These are phyloP conservation scores for Leucocoprinus sp. DNA, from an alignment of 768 basidiomycete genomes.

Conservation along the genomic window DNA sequence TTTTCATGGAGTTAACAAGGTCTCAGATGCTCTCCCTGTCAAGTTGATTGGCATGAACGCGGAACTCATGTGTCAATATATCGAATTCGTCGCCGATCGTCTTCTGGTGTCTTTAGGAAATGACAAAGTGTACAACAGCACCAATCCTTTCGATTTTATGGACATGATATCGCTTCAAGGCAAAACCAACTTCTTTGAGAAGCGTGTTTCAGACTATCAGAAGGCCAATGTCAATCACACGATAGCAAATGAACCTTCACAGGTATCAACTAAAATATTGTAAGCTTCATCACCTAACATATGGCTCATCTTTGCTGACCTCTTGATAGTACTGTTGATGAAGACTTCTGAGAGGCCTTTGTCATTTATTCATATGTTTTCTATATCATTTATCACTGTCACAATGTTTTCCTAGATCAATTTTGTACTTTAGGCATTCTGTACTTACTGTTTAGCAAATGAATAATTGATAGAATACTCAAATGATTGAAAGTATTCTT, in stretches of 20 bases:
- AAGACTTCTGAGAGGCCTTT: conserved; percentile 25
- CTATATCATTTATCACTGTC: conserved; percentile 8
- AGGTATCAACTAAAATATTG: conserved; percentile 24
- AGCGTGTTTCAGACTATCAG: conserved; percentile 82
- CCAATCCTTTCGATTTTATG: conserved; percentile 95
- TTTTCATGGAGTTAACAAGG: conserved; percentile 45
- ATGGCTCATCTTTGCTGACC: conserved; percentile 7
- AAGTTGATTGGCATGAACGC: conserved; percentile 93
- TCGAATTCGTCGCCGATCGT: conserved; percentile 89
- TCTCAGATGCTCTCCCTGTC: conserved; percentile 74
- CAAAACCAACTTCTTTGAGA: conserved; percentile 98
- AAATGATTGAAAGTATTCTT: too few species aligned
- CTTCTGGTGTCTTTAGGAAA: conserved; percentile 84
- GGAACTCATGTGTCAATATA: conserved; percentile 84
- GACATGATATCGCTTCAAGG: conserved; percentile 94
- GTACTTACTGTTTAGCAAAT: too few species aligned
- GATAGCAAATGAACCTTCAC: conserved; percentile 22
- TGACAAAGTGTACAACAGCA: conserved; percentile 71
- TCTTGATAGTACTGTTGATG: conserved; percentile 22
- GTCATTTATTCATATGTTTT: conserved; percentile 3
- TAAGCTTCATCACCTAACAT: conserved; percentile 15
- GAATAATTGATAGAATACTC: conserved; percentile 3
- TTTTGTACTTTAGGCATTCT: conserved; percentile 10
- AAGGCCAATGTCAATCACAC: conserved; percentile 61
- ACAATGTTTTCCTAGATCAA: conserved; percentile 5